Conservation (phyloP, 176 grass and related monocot genomes). For the Cenchrus americanus region DNA sequence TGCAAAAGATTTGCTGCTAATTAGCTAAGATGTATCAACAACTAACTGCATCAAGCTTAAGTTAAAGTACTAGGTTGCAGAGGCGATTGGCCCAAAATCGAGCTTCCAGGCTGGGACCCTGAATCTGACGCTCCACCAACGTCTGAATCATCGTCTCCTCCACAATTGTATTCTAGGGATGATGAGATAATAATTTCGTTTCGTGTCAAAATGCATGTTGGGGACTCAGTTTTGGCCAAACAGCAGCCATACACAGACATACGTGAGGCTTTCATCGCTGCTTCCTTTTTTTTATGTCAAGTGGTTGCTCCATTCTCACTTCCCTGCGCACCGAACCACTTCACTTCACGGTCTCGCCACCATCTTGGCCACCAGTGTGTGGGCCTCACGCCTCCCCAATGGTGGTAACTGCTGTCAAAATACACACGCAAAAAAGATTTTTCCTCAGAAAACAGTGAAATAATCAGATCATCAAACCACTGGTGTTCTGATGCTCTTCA, state of each 20-base stretch:
- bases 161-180: not conserved
- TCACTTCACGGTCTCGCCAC: constrained; percentile 29
- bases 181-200: not conserved
- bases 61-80: constrained; percentile 59
- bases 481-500: not conserved
- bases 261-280: constrained; percentile 10
- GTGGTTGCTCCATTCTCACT: constrained; percentile 14
- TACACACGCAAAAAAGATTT: not conserved
- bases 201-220: not conserved
- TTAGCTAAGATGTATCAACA: not conserved
- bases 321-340: not conserved
- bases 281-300: not conserved
- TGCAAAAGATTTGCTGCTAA: not conserved
- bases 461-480: not conserved
- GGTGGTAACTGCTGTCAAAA: constrained; percentile 43
- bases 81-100: constrained; percentile 95
- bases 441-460: constrained; percentile 18
- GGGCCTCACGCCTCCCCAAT: constrained; percentile 28
- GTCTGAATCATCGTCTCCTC: not conserved
- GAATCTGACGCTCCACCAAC: constrained; percentile 52
- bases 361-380: not conserved
- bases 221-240: not conserved
- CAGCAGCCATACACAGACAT: constrained; percentile 31
- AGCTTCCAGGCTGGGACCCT: constrained; percentile 91
- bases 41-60: not conserved